These are phyloP conservation scores for Penicillium maclennaniae DNA, from an alignment of 495 filamentous ascomycete species.

Conservation along the genomic window DNA sequence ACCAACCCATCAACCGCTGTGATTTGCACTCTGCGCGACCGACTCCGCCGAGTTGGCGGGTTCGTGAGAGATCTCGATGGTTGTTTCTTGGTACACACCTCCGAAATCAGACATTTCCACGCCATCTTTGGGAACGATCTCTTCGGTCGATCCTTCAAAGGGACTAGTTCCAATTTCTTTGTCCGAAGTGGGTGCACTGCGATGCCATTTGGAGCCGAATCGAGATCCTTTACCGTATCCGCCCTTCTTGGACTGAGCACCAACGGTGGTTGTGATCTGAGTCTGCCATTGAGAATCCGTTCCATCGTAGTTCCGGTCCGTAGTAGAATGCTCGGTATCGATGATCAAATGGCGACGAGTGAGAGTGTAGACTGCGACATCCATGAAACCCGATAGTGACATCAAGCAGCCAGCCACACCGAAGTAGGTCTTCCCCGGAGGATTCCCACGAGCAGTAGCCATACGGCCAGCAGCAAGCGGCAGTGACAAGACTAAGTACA, in stretches of 20 bases:
- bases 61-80: conserved; percentile 41
- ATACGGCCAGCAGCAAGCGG: conserved; percentile 69
- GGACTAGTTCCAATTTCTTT: conserved; percentile 24
- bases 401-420: conserved; percentile 65
- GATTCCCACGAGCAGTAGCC: conserved; percentile 47
- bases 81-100: conserved; percentile 42
- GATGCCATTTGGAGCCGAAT: conserved; percentile 22
- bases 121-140: conserved; percentile 34
- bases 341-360: conserved; percentile 37
- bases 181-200: conserved; percentile 15
- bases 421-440: conserved; percentile 56
- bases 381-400: conserved; percentile 65
- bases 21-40: conserved; percentile 1
- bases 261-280: conserved; percentile 25
- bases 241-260: conserved; percentile 5
- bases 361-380: conserved; percentile 65
- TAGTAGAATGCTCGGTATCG: conserved; percentile 34
- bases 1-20: conserved; percentile 1
- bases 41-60: conserved; percentile 14
- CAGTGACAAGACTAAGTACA: conserved; percentile 65
- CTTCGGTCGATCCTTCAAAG: conserved; percentile 35
- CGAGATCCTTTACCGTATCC: conserved; percentile 20
- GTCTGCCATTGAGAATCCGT: conserved; percentile 31
- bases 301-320: conserved; percentile 27
- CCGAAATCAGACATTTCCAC: conserved; percentile 31